Evolutionary conservation across 2,329 filamentous ascomycete genomes (phyloP), one percentile per base, ranked within the genome.

Genomic region (Neurospora crassa): DNA sequence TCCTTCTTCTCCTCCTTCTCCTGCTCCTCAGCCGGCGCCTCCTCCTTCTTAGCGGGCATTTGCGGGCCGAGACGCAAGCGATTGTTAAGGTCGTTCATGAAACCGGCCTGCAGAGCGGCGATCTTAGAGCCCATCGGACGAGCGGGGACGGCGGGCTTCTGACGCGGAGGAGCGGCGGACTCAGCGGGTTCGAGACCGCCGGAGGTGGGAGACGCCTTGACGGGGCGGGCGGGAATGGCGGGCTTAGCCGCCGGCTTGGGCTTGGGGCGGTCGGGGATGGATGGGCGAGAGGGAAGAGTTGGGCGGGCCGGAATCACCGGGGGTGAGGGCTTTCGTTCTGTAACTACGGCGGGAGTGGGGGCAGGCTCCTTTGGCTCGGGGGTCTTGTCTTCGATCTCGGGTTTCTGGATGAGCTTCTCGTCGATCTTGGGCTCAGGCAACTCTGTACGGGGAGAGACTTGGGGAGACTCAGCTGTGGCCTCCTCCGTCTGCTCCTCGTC

Each of bases 21-120:
- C 74, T 53, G 45, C 71, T 87, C 88, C 72, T 87, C 85, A 41
- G 85, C 85, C 2, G 81, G 81, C 41, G 83, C 81, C 67, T 88
- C 87, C 71, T 89, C 86, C 74, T 94, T 91, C 77, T 92, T 91
- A 83, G 93, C 94, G 1, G 90, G 88, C 11, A 86, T 88, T 76
- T 92, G 90, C n/a, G 94, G 95, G 1, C 96, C 96, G 43, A 97
- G 83, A 78, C 93, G 91, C 40, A 99, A 84, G 68, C 94, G 91
- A 76, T 93, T 94, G 81, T 98, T 97, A 59, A 99, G 84, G 78
- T 98, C 95, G 67, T 90, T 94, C 86, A 99, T 89, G 80, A 99
- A 98, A 3, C 92, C 93, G 45, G 92, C 92, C 81, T 97, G 94
- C 41, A 99, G 84, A 34, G 93, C 92, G 18, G 94, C 93, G 79